Conservation (phyloP, 345 rosid genomes). For the Hibiscus mutabilis region DNA sequence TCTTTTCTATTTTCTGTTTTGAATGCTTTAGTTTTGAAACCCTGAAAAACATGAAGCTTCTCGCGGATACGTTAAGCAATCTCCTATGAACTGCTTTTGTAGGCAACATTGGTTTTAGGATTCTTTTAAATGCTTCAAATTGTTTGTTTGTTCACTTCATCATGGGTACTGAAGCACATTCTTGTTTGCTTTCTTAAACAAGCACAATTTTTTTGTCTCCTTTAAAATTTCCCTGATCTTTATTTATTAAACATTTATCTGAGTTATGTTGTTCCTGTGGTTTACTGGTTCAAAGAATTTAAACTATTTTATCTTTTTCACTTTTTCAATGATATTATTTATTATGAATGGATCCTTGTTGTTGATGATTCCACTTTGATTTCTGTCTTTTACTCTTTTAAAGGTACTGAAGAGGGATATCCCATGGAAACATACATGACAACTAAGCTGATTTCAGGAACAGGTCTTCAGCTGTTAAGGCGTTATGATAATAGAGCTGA, state of each 20-base stretch:
- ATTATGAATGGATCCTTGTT: not conserved
- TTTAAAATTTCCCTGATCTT: not conserved
- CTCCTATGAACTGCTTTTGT: not conserved
- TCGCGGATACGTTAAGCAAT: not conserved
- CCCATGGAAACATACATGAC: slow-evolving; percentile 98
- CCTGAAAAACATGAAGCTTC: not conserved
- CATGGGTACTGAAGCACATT: not conserved
- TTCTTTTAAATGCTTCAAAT: not conserved
- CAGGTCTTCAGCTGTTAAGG: slow-evolving; percentile 81
- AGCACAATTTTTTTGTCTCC: not conserved
- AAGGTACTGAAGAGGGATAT: slow-evolving; percentile 92
- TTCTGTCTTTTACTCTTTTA: slow-evolving; percentile 6
- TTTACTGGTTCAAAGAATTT: not conserved
- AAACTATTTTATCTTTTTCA: not conserved
- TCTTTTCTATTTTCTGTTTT: not conserved
- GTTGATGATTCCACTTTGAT: slow-evolving; percentile 13
- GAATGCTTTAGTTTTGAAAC: not conserved
- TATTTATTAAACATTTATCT: not conserved
- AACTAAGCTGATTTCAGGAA: slow-evolving; percentile 78
- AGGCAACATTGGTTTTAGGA: not conserved
- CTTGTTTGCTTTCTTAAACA: not conserved
- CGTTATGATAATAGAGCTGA: slow-evolving; percentile 80
- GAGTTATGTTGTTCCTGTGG: not conserved
- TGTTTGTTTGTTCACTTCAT: not conserved
- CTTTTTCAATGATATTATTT: not conserved